Base-by-base conservation (phyloP, 78 protist species). In the Dictyostelium purpureum region DNA sequence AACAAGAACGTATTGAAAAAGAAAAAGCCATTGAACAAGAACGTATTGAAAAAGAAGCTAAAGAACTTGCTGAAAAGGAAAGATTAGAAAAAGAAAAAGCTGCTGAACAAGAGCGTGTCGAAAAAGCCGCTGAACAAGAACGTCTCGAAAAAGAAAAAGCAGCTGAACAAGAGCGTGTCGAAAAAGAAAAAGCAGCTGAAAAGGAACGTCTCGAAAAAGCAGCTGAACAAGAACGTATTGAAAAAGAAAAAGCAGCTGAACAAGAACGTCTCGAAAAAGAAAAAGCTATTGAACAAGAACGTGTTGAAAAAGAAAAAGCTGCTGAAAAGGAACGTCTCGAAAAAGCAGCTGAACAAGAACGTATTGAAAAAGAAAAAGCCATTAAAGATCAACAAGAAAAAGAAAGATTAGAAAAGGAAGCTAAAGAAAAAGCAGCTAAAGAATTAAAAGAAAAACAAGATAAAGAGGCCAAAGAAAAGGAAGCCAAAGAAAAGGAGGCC, bases 21-120 rank as follows among this genome's bases (percentile, higher is more conserved):
- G 51, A 70, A 24, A 49, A 38, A 35, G 11, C 69, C 56, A n/a
- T n/a, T n/a, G 87, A 43, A n/a, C 24, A 54, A 79, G 69, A 79
- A 16, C 12, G 56, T 16, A 2, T 6, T 2, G 87, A 43, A 4
- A 45, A 16, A 33, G 67, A 21, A 49, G n/a, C n/a, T n/a, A n/a
- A n/a, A 10, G 56, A 79, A 37, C 11, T 3, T n/a, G n/a, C n/a
- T 18, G 45, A 37, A 6, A 76, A 49, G 24, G 82, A 49, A 49
- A 24, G 9, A 54, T 14, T 18, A 59, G 66, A 59, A 21, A 10
- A 59, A 21, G 66, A 59, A 21, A 33, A 51, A 7, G 40, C 5
- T 14, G 79, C 79, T 6, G 12, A 74, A 61, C 42, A 43, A 28
- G 26, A 74, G 38, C 33, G 63, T 14, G 79, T 24, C 54, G 6